A percentile compares a stretch with the other conserved stretches of the same genome.
Conservation (phyloP, 2,329 filamentous ascomycete genomes). For the Fusarium proliferatum region DNA sequence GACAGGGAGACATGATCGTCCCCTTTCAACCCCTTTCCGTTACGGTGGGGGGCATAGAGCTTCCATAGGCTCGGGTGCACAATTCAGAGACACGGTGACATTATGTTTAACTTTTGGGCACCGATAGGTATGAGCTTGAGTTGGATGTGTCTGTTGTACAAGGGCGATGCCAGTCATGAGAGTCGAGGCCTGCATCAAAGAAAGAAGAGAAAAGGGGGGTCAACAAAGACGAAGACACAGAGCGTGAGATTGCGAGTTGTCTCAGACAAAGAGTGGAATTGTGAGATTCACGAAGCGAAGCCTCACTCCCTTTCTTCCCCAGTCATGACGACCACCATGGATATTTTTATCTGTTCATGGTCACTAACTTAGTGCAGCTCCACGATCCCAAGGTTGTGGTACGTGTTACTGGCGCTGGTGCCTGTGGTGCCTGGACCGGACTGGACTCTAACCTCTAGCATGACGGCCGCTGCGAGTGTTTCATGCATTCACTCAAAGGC, state of each 20-base stretch:
- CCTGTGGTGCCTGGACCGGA: slow-evolving; percentile 15
- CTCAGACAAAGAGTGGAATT: slow-evolving; percentile 32
- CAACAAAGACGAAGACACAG: slow-evolving; percentile 17
- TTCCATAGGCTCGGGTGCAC: slow-evolving; percentile 26
- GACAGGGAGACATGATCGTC: slow-evolving; percentile 17
- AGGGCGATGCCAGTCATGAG: slow-evolving; percentile 38
- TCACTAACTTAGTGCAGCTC: neutral
- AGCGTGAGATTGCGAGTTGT: slow-evolving; percentile 5
- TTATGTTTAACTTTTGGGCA: slow-evolving; percentile 29
- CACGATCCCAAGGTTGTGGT: slow-evolving; percentile 35
- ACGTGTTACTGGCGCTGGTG: slow-evolving; percentile 26
- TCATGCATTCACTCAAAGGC: slow-evolving; percentile 35
- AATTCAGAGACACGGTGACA: slow-evolving; percentile 15
- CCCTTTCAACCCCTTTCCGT: slow-evolving; percentile 19
- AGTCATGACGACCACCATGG: slow-evolving; percentile 3
- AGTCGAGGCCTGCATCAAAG: slow-evolving; percentile 14
- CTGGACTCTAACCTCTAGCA: slow-evolving; percentile 14
- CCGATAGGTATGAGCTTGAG: slow-evolving; percentile 23
- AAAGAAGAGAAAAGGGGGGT: slow-evolving; percentile 10
- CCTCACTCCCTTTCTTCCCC: slow-evolving; percentile 16
- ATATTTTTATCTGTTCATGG: slow-evolving; percentile 25
- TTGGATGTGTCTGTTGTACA: slow-evolving; percentile 9
- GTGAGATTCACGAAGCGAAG: slow-evolving; percentile 21
- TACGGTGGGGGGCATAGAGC: slow-evolving; percentile 10
- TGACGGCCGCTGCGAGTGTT: slow-evolving; percentile 33